Conservation (phyloP, 108 stramenopile genomes). For the Pseudonitzschia multistriata region DNA sequence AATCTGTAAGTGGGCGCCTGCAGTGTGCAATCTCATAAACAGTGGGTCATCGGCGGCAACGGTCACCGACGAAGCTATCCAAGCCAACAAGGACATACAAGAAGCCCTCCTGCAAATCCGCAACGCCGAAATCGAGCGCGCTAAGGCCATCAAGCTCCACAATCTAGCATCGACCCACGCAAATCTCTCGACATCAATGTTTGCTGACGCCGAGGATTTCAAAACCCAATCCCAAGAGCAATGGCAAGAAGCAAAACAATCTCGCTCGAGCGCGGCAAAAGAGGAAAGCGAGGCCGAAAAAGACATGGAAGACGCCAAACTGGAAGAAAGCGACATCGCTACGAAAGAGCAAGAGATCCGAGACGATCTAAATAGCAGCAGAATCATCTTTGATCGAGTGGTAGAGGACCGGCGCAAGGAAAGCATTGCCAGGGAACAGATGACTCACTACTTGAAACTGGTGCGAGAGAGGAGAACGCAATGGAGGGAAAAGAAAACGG, state of each 20-base stretch:
- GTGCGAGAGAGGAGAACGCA: neutral
- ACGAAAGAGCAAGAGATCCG: slow-evolving; percentile 3
- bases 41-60: too few relatives aligned
- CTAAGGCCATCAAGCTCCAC: slow-evolving; percentile 12
- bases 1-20: slow-evolving; percentile 7
- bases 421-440: neutral
- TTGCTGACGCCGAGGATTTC: neutral
- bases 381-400: neutral
- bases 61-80: neutral
- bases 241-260: slow-evolving; percentile 1
- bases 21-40: neutral
- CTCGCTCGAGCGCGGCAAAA: neutral
- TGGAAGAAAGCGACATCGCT: neutral
- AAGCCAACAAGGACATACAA: slow-evolving; percentile 19
- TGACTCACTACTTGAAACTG: neutral
- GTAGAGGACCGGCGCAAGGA: neutral
- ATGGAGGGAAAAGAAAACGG: neutral
- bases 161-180: slow-evolving; percentile 11
- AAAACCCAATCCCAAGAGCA: slow-evolving; percentile 1
- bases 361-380: neutral
- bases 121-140: slow-evolving; percentile 19
- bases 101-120: slow-evolving; percentile 11
- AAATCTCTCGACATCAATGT: slow-evolving; percentile 21
- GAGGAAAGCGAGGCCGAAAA: neutral
- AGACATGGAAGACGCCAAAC: neutral